Evolutionary conservation across 768 basidiomycete genomes (phyloP).

Genomic region (Hygrophorus russula): DNA sequence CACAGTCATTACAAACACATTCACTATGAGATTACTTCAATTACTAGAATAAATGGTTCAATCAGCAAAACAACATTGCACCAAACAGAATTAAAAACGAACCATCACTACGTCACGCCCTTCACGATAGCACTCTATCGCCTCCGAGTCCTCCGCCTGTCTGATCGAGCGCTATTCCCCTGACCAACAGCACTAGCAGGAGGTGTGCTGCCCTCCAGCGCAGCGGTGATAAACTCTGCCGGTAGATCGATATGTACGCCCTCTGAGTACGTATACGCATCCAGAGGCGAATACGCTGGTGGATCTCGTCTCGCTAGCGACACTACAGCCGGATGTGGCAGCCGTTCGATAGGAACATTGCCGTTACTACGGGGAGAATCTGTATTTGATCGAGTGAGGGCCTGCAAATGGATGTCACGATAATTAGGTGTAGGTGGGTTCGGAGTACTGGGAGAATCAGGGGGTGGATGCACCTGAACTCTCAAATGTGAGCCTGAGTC

Average conservation of each 20-base stretch:
- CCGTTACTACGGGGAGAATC: slow-evolving; percentile 26
- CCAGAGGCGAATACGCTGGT: slow-evolving; percentile 83
- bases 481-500: slow-evolving; percentile 56
- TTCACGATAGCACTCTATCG: slow-evolving; percentile 26
- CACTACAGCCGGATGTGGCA: slow-evolving; percentile 19
- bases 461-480: slow-evolving; percentile 65
- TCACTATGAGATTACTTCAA: neutral
- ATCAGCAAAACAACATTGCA: slow-evolving; percentile 1
- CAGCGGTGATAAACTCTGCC: slow-evolving; percentile 84
- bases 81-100: slow-evolving; percentile 16
- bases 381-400: slow-evolving; percentile 30
- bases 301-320: slow-evolving; percentile 51
- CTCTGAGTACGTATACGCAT: slow-evolving; percentile 72
- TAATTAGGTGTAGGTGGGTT: slow-evolving; percentile 82
- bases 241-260: slow-evolving; percentile 92
- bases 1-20: slow-evolving; percentile 7
- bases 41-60: slow-evolving; percentile 3
- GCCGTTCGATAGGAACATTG: slow-evolving; percentile 16
- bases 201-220: slow-evolving; percentile 63
- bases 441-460: slow-evolving; percentile 68
- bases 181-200: slow-evolving; percentile 51
- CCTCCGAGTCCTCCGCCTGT: slow-evolving; percentile 49
- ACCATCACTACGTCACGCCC: no score
- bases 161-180: slow-evolving; percentile 32
- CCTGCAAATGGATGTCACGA: slow-evolving; percentile 73